These are phyloP conservation scores for Zostera marina DNA, from an alignment of 116 monocot species.

Conservation along the genomic window DNA sequence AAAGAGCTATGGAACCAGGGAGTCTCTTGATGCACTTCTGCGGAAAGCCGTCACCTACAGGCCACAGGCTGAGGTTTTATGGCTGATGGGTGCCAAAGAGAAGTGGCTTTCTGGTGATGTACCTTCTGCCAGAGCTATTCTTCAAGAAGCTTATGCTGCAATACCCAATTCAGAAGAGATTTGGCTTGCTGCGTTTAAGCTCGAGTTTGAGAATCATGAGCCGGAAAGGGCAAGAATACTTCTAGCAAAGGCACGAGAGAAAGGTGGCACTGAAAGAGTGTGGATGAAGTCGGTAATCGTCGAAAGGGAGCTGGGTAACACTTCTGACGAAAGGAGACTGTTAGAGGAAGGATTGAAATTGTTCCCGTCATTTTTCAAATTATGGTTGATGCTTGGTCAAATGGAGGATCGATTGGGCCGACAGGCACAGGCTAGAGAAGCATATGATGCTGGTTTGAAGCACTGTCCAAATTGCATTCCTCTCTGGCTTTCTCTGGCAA, in stretches of 20 bases:
- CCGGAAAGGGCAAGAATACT: slow-evolving; percentile 93
- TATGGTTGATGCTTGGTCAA: slow-evolving; percentile 99
- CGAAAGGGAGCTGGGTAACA: slow-evolving; percentile 81
- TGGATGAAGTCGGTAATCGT: slow-evolving; percentile 99
- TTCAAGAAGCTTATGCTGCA: slow-evolving; percentile 94
- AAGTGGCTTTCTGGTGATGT: slow-evolving; percentile 99
- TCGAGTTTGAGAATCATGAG: slow-evolving; percentile 94
- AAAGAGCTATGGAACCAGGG: slow-evolving; percentile 92
- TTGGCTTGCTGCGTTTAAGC: slow-evolving; percentile 97
- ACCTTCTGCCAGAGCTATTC: slow-evolving; percentile 73
- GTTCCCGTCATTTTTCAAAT: slow-evolving; percentile 77
- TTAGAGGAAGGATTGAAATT: slow-evolving; percentile 71
- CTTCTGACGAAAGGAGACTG: slow-evolving; percentile 56
- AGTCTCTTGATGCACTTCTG: slow-evolving; percentile 84
- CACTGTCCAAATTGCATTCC: slow-evolving; percentile 62
- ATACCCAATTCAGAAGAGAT: slow-evolving; percentile 99
- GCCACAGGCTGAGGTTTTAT: slow-evolving; percentile 91
- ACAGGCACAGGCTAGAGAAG: slow-evolving; percentile 51
- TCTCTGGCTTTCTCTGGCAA: slow-evolving; percentile 86
- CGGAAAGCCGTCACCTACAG: slow-evolving; percentile 80
- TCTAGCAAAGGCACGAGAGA: slow-evolving; percentile 84
- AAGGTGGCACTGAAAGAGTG: slow-evolving; percentile 93
- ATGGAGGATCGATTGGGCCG: slow-evolving; percentile 77
- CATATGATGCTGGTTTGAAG: slow-evolving; percentile 68
- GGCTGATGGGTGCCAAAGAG: slow-evolving; percentile 99